Base-by-base conservation (phyloP, 2,329 filamentous ascomycete genomes). In the Fusarium mundagurra region DNA sequence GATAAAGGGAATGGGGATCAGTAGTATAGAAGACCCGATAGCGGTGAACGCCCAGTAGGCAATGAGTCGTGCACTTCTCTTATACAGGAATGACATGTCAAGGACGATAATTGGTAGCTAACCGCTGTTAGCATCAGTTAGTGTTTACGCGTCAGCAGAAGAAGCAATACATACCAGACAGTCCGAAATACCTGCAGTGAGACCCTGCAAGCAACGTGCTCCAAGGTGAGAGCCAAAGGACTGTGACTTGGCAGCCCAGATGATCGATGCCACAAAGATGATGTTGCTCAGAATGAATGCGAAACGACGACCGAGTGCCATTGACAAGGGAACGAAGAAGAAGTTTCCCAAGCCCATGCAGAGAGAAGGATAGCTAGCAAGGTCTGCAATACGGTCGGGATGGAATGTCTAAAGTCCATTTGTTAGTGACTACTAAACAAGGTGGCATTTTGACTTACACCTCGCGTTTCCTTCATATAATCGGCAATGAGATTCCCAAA, bases 61-160 rank as follows among this genome's bases (percentile, higher is more conserved):
- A 13, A 14, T 34, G 31, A 51, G 48, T 6, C 48, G 12, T 10
- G 31, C 48, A 12, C 31, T 51, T 51, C 48, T 6, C 17, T 51
- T 34, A 24, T 34, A 34, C 17, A 51, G 48, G 31, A 51, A 51
- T 24, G 48, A 34, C 31, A 51, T 51, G 12, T 24, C 48, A n/a
- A 51, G 48, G 22, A 34, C 48, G 6, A 51, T 34, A 3, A 51
- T 51, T 4, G 31, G 31, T 24, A 51, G 22, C 48, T 51, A 17
- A 0, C 12, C 1, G 8, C 13, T 20, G 4, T 34, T 11, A 24
- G 47, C 3, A 13, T 33, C 4, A 5, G 18, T 7, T 2, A 17
- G 45, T 6, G 1, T 6, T 48, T 7, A 2, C 13, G 4, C 5
- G 16, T n/a, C 16, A 17, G 6, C 16, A 13, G 47, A 33, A 33